Evolutionary conservation across 225 moss, liverwort and hornwort species (phyloP).

Genomic region (Ulota crispa): DNA sequence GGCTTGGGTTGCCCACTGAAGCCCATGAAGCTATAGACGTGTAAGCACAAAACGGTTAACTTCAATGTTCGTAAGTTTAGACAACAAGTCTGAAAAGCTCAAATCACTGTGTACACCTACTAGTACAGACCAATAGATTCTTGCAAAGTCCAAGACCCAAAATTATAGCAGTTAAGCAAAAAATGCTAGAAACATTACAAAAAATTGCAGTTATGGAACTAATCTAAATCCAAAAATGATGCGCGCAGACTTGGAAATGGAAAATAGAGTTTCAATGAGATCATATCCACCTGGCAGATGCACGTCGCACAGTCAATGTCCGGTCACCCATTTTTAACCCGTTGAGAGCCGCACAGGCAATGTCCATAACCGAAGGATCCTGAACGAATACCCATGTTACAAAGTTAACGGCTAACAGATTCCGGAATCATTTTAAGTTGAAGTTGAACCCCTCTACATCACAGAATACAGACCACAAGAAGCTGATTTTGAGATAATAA

Average conservation of each 20-base stretch:
- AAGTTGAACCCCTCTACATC: neutral
- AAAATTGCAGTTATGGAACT: neutral
- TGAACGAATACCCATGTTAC: conserved; percentile 19
- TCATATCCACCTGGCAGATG: conserved; percentile 76
- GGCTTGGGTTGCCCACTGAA: conserved; percentile 87
- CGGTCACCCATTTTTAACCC: conserved; percentile 96
- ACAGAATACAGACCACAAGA: neutral
- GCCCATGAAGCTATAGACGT: conserved; percentile 55
- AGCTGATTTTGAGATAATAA: neutral
- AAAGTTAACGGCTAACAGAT: neutral
- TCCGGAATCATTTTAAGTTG: neutral
- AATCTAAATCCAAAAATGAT: neutral
- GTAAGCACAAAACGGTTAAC: conserved; percentile 37
- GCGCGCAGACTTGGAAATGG: neutral
- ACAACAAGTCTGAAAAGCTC: neutral
- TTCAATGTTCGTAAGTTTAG: neutral
- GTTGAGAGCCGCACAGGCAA: conserved; percentile 90
- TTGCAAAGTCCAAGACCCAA: neutral
- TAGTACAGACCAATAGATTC: neutral
- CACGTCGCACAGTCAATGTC: conserved; percentile 87
- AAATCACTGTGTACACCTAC: neutral
- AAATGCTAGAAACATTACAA: neutral
- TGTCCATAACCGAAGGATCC: conserved; percentile 93
- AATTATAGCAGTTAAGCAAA: neutral
- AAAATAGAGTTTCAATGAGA: neutral